Base-by-base conservation (phyloP, 2,329 filamentous ascomycete genomes). In the Fusarium longipes region DNA sequence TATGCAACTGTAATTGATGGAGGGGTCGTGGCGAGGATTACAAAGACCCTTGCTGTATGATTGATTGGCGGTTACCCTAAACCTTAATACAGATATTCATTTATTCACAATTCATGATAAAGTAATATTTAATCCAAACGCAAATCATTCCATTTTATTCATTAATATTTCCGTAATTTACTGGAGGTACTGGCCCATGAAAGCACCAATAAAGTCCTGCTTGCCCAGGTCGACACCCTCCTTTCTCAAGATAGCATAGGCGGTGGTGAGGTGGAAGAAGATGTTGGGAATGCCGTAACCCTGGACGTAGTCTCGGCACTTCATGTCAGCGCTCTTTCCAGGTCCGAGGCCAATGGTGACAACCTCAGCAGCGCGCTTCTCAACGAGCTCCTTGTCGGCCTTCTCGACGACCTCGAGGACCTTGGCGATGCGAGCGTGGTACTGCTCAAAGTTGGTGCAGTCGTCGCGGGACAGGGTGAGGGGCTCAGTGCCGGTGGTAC, bases 161-260 rank as follows among this genome's bases (percentile, higher is more conserved):
- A 9, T 24, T 14, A 7, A 10, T 6, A 10, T n/a, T 1, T 18
- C 8, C 1, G 14, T n/a, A 6, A 25, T 29, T 9, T 40, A 44
- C 5, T 58, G 54, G 5, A 75, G n/a, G 58, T 74, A 72, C 63
- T 71, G 63, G 32, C 50, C 68, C 11, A 81, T 20, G 57, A 80
- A 82, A 17, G 70, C 17, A 6, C 14, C 36, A 38, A 87, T 68
- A 73, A 80, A 91, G 71, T 90, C 85, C 51, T 63, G 38, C 82
- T 91, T 91, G 32, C 87, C 87, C 18, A 92, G n/a, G 0, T 80
- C 78, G 25, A 90, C 85, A 2, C 89, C 89, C 77, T 87, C 82
- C 71, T 82, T 83, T 61, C 89, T 81, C 73, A 91, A 72, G 55
- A 91, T 86, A 22, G 76, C 80, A 77, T 91, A 91, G 11, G 86